Percentiles rank a stretch among this genome's conserved stretches.
These are phyloP conservation scores for Claviceps citrina DNA, from an alignment of 2,329 filamentous ascomycete genomes.

Conservation along the genomic window DNA sequence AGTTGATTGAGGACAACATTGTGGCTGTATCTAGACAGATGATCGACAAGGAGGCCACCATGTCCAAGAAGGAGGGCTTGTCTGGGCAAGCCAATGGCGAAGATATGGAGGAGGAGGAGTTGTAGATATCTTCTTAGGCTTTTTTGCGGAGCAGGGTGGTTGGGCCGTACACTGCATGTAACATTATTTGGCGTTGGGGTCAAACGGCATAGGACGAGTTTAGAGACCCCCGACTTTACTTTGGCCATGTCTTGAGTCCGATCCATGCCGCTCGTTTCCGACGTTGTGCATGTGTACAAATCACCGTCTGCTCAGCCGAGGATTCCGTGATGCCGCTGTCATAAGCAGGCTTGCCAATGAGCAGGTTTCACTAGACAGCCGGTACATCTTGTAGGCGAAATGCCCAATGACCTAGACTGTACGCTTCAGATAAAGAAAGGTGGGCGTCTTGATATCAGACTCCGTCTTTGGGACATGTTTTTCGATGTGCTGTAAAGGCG, in stretches of 20 bases:
- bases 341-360: too few relatives aligned
- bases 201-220: constrained; percentile 14
- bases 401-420: too few relatives aligned
- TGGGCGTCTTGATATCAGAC: too few relatives aligned
- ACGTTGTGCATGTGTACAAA: not conserved
- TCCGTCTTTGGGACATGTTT: too few relatives aligned
- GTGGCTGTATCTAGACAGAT: constrained; percentile 96
- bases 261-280: not conserved
- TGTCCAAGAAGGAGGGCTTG: constrained; percentile 53
- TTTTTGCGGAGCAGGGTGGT: constrained; percentile 4
- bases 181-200: constrained; percentile 18
- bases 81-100: constrained; percentile 40
- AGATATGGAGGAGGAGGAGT: constrained; percentile 53
- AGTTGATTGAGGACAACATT: constrained; percentile 98
- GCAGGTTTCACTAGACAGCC: too few relatives aligned
- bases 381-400: too few relatives aligned
- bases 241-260: not conserved
- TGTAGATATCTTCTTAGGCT: not conserved
- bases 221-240: not conserved
- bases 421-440: too few relatives aligned
- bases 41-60: constrained; percentile 97
- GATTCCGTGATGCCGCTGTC: too few relatives aligned
- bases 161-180: constrained; percentile 17
- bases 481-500: too few relatives aligned
- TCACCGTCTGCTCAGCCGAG: not conserved